phyloP scores from a whole-genome alignment of 2,329 filamentous ascomycete species.

The Colletotrichum trifolii region DNA sequence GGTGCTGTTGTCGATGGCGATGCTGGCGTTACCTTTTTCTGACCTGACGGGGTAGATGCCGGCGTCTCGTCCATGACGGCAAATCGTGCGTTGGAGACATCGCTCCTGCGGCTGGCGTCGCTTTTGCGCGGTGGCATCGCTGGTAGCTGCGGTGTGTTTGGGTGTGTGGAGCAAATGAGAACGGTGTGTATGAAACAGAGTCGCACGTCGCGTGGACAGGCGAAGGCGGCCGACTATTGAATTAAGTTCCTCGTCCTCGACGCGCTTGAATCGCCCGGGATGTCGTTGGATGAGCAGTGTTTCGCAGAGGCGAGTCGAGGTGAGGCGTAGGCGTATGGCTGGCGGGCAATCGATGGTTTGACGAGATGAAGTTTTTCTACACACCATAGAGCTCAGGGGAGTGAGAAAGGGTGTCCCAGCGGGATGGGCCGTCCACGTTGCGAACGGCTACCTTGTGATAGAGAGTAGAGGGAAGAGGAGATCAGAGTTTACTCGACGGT shows the following conservation, averaged over 20 bases:
- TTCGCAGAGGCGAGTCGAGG: not conserved
- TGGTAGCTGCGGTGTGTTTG: not conserved
- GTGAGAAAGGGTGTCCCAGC: conserved; percentile 5
- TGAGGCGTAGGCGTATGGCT: not conserved
- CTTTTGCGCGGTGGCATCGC: conserved; percentile 68
- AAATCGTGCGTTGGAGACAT: conserved; percentile 58
- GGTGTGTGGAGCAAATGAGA: conserved; percentile 1
- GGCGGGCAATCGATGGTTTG: not conserved
- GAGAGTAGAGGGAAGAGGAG: not conserved
- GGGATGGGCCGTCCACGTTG: conserved; percentile 15
- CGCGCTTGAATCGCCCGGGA: too few relatives aligned
- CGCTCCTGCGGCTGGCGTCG: conserved; percentile 57
- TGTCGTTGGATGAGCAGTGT: too few relatives aligned
- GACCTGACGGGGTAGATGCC: conserved; percentile 32
- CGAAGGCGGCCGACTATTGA: too few relatives aligned
- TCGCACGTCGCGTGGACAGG: not conserved
- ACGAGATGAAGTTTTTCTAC: conserved; percentile 29
- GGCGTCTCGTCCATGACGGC: conserved; percentile 55
- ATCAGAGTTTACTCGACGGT: not conserved
- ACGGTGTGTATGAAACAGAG: conserved; percentile 1
- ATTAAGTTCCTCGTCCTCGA: too few relatives aligned
- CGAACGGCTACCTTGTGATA: not conserved
- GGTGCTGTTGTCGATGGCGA: conserved; percentile 16
- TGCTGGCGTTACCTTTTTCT: conserved; percentile 24
- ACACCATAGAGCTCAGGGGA: conserved; percentile 3